Base-by-base conservation (phyloP, 169 alveolate species). In the Babesia gibsoni region DNA sequence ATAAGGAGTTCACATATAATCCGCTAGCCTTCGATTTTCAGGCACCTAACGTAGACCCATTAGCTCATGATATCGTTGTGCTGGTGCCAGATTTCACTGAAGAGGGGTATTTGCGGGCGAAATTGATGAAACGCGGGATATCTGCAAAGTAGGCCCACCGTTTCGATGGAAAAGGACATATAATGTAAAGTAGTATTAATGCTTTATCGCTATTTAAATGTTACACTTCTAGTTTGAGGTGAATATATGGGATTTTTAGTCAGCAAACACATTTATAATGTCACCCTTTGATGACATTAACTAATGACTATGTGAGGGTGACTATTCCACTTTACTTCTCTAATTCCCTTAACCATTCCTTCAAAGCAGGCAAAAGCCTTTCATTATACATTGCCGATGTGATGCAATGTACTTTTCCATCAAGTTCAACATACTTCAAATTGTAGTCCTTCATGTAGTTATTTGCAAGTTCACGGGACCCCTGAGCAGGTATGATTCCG, bases 91-190 rank as follows among this genome's bases (percentile, higher is more conserved):
- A 75, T 30, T 23, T 36, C 7, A 1, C 10, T 20, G 85, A 75
- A 39, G 85, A 75, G 29, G 73, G 82, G 1, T 25, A 61, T 25
- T 36, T 75, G 35, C 69, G 85, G 16, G 75, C 85, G 18, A 75
- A 67, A 42, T 29, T 75, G 33, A 32, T 66, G 16, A 57, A 23
- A 18, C n/a, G n/a, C n/a, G n/a, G n/a, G n/a, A n/a, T n/a, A n/a
- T n/a, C n/a, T n/a, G n/a, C n/a, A n/a, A n/a, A n/a, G n/a, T n/a
- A n/a, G n/a, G n/a, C n/a, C n/a, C n/a, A n/a, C n/a, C n/a, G n/a
- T n/a, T n/a, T n/a, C n/a, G n/a, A n/a, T n/a, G n/a, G n/a, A n/a
- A n/a, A 39, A 39, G 16, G 16, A 10, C 10, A 39, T 39, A 39
- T 39, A 10, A 16, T 39, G 16, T 39, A 12, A n/a, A n/a, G 20